Evolutionary conservation across 192 early-diverging fungal genomes (phyloP), one percentile per base, ranked within the genome.

Genomic region (Podila epigama): DNA sequence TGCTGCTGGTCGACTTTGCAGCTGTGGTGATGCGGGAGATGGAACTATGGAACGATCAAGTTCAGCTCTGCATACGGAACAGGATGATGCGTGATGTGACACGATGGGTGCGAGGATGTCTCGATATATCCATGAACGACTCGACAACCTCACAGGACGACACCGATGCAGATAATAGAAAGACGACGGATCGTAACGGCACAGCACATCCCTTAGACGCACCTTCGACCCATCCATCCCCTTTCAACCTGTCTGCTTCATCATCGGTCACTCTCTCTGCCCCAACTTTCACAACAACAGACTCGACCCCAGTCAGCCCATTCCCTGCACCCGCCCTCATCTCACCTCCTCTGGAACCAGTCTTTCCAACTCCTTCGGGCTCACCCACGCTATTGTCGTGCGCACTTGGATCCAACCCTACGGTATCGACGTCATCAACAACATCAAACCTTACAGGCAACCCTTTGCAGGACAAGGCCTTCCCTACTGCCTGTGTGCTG

Each of bases 11-110:
- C 20, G 68, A 80, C 20, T 87, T 83, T 68, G 82, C 85, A 2
- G 40, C 67, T 22, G 66, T 80, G 13, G 66, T 85, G 1, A 71
- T 87, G 79, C 53, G 68, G 2, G 82, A 85, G 54, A 79, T 87
- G 44, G 82, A 83, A 42, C 66, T 81, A 16, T 85, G 83, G 85
- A 70, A 75, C 20, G 70, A 83, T 34, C 63, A 69, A 58, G 68
- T 81, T 20, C 66, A 70, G 32, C 63, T 85, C 32, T 66, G 79
- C 37, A 79, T 73, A 35, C 71, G 81, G n/a, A 83, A 83, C 20
- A 58, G 69, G 4, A 80, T 84, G 72, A 82, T 83, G 63, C 35
- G 81, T 15, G 70, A 75, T 18, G 59, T 75, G 27, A 75, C 70
- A 3, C 51, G 63, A 20, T 75, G 70, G 70, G 70, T 75, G 12